Evolutionary conservation across 441 rosid species (phyloP).

Genomic region (Bocquillonia castaneifolia): DNA sequence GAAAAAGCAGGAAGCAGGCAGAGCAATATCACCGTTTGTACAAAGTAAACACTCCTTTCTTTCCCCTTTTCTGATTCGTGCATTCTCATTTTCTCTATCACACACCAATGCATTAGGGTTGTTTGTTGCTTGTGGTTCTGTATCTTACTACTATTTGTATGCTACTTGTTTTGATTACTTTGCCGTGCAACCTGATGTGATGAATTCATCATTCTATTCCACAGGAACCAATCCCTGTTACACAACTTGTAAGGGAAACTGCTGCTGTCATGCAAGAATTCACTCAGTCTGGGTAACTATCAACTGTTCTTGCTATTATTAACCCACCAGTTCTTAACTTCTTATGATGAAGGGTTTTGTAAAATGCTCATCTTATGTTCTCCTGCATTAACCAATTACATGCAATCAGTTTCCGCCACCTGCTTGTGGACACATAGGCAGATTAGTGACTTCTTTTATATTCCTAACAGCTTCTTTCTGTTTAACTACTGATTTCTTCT

Average conservation of each 20-base stretch:
- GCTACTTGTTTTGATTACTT: background rate
- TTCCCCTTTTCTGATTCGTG: background rate
- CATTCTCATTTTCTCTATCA: background rate
- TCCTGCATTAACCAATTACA: background rate
- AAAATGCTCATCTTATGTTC: too few relatives aligned
- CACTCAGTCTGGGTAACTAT: constrained; percentile 89
- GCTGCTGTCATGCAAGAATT: constrained; percentile 99
- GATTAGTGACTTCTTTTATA: background rate
- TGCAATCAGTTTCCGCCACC: background rate
- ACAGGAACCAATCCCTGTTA: constrained; percentile 91
- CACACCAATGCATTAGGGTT: background rate
- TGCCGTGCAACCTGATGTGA: background rate
- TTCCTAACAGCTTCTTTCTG: background rate
- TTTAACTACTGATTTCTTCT: constrained; percentile 18
- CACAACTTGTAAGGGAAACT: constrained; percentile 94
- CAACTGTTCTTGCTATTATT: background rate
- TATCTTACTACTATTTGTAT: background rate
- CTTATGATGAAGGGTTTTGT: background rate
- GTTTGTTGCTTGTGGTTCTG: background rate
- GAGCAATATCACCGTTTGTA: constrained; percentile 90
- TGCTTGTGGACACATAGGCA: constrained; percentile 1
- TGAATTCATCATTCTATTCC: constrained; percentile 6
- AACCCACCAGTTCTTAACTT: background rate
- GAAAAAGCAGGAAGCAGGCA: constrained; percentile 98
- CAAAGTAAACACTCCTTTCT: constrained; percentile 62